Percentiles rank a stretch among this genome's conserved stretches.
phyloP scores from a whole-genome alignment of 768 basidiomycete genomes.

The Infundibulicybe gibba region DNA sequence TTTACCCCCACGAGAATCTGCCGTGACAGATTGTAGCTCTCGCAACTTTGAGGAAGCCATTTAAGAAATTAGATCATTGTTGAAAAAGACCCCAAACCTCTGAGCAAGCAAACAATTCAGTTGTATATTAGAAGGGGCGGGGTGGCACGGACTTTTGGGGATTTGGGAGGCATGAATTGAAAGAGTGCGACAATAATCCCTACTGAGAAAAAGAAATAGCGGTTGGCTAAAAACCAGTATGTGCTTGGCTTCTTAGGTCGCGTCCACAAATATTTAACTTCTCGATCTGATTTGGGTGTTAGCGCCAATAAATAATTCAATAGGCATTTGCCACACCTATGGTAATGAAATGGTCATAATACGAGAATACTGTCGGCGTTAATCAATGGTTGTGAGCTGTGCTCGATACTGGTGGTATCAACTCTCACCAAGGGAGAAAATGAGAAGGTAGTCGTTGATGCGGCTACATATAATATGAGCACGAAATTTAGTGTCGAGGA shows the following conservation, averaged over 20 bases:
- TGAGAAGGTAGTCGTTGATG: too few relatives aligned
- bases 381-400: too few relatives aligned
- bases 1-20: constrained; percentile 37
- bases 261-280: constrained; percentile 42
- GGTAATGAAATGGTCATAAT: too few relatives aligned
- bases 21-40: constrained; percentile 30
- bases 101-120: constrained; percentile 2
- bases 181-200: constrained; percentile 27
- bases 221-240: constrained; percentile 44
- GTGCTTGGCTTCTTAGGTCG: constrained; percentile 32
- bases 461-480: too few relatives aligned
- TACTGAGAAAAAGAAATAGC: constrained; percentile 43
- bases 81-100: constrained; percentile 8
- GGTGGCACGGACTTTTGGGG: constrained; percentile 12
- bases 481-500: too few relatives aligned
- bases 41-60: constrained; percentile 24
- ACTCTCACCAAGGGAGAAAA: too few relatives aligned
- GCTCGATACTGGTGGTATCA: too few relatives aligned
- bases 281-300: constrained; percentile 20
- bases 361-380: too few relatives aligned
- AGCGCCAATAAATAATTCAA: too few relatives aligned
- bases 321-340: too few relatives aligned
- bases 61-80: neutral
- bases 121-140: neutral
- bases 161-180: constrained; percentile 20